Base-by-base conservation (phyloP, 2,329 filamentous ascomycete species). In the Fusarium euwallaceae region DNA sequence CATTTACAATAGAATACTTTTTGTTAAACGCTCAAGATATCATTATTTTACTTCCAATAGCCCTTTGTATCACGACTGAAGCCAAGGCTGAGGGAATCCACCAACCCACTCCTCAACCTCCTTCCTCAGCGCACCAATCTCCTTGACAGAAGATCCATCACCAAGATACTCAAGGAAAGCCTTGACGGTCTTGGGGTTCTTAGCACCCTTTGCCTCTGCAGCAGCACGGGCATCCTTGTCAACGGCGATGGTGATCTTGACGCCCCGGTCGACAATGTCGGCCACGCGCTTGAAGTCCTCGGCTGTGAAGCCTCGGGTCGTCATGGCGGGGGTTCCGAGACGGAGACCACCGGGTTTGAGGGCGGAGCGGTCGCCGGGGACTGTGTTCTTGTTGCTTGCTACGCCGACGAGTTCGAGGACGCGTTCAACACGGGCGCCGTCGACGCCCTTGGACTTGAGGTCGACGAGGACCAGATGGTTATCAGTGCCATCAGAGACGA, bases 371-470 rank as follows among this genome's bases (percentile, higher is more conserved):
- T 98, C 96, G 34, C 95, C 95, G 2, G 96, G 96, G 0, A 97
- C 95, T 2, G 95, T 98, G 88, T 98, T 98, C 90, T 98, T 98
- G 89, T 98, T 98, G 82, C 93, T 93, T 7, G 96, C 95, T 51
- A 98, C 95, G 77, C 95, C 95, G 76, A 95, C 94, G 48, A 97
- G 92, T 83, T 97, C 95, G 29, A 97, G 89, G 17, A 97, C 92
- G 37, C 94, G 92, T 87, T 97, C 95, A 10, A 97, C 94, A 39
- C 95, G 92, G 11, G 93, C 94, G 76, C 95, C 95, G 81, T 98
- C 96, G 61, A 98, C 91, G 61, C 88, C 88, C 82, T 95, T 93
- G 48, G 93, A 91, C 87, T 97, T 97, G 59, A 98, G 89, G 83
- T 98, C 96, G 41, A 97, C 87, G 27, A 98, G 90, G 6, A 98